Base-by-base conservation (phyloP, 441 rosid species). In the Gossypium lobatum region DNA sequence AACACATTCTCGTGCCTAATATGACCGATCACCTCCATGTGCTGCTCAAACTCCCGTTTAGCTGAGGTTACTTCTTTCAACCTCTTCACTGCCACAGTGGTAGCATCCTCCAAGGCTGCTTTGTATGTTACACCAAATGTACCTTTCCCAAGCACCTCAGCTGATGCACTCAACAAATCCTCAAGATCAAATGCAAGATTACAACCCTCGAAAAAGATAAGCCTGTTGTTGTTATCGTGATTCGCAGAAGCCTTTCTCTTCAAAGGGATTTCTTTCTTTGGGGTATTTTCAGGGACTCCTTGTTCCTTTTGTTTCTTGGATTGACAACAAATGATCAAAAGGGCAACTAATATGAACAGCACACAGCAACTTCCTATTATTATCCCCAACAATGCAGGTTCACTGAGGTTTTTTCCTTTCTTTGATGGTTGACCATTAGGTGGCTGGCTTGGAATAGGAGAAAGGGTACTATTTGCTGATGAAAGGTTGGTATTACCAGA, bases 71-170 rank as follows among this genome's bases (percentile, higher is more conserved):
- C 81, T 71, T 90, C 96, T 79, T 90, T 95, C 89, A 95, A 76
- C 74, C 98, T 76, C 84, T 95, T 95, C 37, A 95, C 95, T 2
- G 82, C 95, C 17, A 93, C 81, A 0, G 88, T 84, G 62, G 82
- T 87, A 13, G 86, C 82, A 67, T 95, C 98, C 80, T 88, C 93
- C 54, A 95, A 85, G 26, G 87, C 88, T 0, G 96, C 96, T 85
- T 84, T 93, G 20, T 93, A 95, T 1, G 99, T 89, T 73, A 85
- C 83, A 31, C 99, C 98, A 3, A 87, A 88, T 23, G 80, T 84
- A n/a, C 99, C 99, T 61, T 90, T 92, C 53, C 99, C 99, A 1
- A 93, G 91, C 46, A 93, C 89, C 86, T 91, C 97, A 8, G 99
- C 99, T 9, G 99, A 91, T 18, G 97, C 91, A 72, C 86, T 83